phyloP scores from a whole-genome alignment of 1,284 basidiomycete species.

The Farysia itapuensis region DNA sequence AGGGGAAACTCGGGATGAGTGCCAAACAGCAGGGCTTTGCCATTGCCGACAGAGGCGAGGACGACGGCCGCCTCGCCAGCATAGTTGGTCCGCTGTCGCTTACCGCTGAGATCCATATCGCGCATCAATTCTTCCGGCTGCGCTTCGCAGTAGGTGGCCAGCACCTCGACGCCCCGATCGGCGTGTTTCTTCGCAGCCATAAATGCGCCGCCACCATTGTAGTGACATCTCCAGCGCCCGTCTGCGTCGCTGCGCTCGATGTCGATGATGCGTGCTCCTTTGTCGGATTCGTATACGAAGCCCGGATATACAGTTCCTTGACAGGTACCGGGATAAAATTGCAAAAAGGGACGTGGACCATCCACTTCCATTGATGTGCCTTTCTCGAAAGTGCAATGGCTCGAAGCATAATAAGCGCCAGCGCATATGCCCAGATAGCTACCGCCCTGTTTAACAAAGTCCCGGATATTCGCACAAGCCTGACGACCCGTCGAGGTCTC shows the following conservation, averaged over 20 bases:
- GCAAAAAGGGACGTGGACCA: constrained; percentile 64
- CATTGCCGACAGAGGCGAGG: constrained; percentile 65
- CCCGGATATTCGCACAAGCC: constrained; percentile 62
- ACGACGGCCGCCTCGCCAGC: constrained; percentile 64
- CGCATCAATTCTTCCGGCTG: constrained; percentile 22
- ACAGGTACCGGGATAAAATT: constrained; percentile 67
- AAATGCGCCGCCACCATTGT: constrained; percentile 67
- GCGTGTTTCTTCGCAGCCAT: constrained; percentile 52
- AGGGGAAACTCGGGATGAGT: constrained; percentile 70
- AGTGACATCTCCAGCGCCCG: constrained; percentile 60
- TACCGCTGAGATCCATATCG: constrained; percentile 16
- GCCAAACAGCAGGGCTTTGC: constrained; percentile 68
- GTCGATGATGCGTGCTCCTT: constrained; percentile 60
- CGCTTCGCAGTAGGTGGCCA: constrained; percentile 61
- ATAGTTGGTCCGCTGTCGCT: constrained; percentile 8
- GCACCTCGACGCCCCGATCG: constrained; percentile 53
- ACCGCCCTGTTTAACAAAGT: constrained; percentile 71
- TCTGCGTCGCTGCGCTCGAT: constrained; percentile 39
- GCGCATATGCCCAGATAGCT: constrained; percentile 70
- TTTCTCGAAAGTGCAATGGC: constrained; percentile 63
- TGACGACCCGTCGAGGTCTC: constrained; percentile 1
- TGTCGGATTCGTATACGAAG: constrained; percentile 65
- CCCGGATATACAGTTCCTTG: constrained; percentile 67
- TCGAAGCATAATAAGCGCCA: constrained; percentile 66
- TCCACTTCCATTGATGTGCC: constrained; percentile 64